Evolutionary conservation across 2,329 filamentous ascomycete genomes (phyloP).

Genomic region (Trichophyton equinum): DNA sequence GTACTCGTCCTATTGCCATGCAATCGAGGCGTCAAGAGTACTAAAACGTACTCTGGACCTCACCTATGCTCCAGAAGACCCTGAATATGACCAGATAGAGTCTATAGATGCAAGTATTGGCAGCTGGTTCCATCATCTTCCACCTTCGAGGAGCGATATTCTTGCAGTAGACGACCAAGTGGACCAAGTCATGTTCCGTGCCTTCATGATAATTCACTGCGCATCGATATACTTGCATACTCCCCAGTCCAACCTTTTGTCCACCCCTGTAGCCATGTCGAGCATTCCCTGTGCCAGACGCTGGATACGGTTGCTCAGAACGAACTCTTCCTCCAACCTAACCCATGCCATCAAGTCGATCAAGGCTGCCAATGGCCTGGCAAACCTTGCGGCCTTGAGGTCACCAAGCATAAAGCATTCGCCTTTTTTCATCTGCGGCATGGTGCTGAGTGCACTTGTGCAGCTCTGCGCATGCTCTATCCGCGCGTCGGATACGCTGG

Average conservation of each 20-base stretch:
- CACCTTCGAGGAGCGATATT: constrained; percentile 56
- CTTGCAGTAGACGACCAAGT: constrained; percentile 57
- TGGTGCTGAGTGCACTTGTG: constrained; percentile 67
- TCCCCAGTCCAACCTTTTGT: constrained; percentile 59
- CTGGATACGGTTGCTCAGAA: constrained; percentile 27
- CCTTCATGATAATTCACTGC: constrained; percentile 60
- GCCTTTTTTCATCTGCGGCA: constrained; percentile 70
- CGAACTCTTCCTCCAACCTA: constrained; percentile 31
- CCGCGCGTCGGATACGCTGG: constrained; percentile 44
- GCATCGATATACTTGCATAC: constrained; percentile 64
- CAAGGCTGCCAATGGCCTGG: constrained; percentile 64
- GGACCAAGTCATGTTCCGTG: constrained; percentile 87
- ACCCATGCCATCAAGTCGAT: constrained; percentile 68
- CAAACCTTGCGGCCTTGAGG: constrained; percentile 53
- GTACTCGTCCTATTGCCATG: constrained; percentile 78
- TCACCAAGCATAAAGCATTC: constrained; percentile 57
- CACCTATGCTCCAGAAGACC: constrained; percentile 26
- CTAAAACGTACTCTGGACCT: constrained; percentile 57
- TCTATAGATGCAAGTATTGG: constrained; percentile 46
- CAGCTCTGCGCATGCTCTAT: constrained; percentile 67
- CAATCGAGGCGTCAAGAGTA: constrained; percentile 68
- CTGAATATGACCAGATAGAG: constrained; percentile 44
- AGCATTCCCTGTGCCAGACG: constrained; percentile 37
- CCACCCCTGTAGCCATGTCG: constrained; percentile 37
- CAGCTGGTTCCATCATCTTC: constrained; percentile 72